Evolutionary conservation across 2,329 filamentous ascomycete genomes (phyloP).

Genomic region (Alternaria alternata): DNA sequence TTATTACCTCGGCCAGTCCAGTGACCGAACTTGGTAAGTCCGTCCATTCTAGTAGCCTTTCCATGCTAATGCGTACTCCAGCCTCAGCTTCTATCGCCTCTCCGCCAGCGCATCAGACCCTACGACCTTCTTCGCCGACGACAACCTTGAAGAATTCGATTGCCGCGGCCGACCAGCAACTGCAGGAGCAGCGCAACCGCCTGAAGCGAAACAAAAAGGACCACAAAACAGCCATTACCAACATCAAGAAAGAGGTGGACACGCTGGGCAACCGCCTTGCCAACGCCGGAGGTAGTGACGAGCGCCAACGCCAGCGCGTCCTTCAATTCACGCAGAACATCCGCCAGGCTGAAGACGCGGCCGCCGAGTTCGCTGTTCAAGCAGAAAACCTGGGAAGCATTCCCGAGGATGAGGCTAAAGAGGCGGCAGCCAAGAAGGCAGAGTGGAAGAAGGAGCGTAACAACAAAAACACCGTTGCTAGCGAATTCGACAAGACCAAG

Average conservation of each 20-base stretch:
- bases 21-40: conserved; percentile 65
- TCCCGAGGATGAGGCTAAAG: conserved; percentile 67
- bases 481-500: conserved; percentile 70
- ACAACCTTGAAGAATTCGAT: conserved; percentile 81
- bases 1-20: conserved; percentile 70
- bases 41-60: conserved; percentile 1
- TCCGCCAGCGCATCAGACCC: conserved; percentile 66
- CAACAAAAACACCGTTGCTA: conserved; percentile 59
- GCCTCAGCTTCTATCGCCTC: conserved; percentile 44
- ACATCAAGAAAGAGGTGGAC: conserved; percentile 77
- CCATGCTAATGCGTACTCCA: conserved; percentile 18
- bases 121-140: conserved; percentile 77
- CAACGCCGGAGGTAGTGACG: conserved; percentile 74
- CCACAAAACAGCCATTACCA: conserved; percentile 73
- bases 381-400: conserved; percentile 71
- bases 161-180: conserved; percentile 72
- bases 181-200: conserved; percentile 72
- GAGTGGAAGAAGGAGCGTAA: conserved; percentile 65
- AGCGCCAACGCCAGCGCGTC: conserved; percentile 77
- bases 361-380: conserved; percentile 63
- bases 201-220: conserved; percentile 78
- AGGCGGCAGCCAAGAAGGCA: conserved; percentile 66
- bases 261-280: conserved; percentile 70
- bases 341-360: conserved; percentile 72
- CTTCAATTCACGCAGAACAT: conserved; percentile 78